Evolutionary conservation across 352 stramenopile species (phyloP), one percentile per base, ranked within the genome.

Genomic region (Phytophthora macrochlamydospora): DNA sequence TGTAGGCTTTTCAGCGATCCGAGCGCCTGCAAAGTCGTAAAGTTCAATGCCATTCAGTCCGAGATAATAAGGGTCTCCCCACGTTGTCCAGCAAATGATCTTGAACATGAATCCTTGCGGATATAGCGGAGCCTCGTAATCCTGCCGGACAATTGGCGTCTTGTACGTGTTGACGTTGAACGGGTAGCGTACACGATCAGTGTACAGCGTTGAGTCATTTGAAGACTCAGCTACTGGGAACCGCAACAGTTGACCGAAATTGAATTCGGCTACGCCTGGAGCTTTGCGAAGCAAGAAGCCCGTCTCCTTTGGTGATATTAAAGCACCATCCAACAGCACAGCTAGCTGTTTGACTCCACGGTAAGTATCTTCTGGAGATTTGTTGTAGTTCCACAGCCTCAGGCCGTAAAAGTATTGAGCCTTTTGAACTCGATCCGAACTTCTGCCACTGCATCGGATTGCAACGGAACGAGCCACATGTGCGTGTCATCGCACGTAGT

Each of bases 401-500:
- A 94, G 58, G 0, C 85, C 86, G 52, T 86, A 89, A 12, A 93
- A 63, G 18, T 65, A 58, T 40, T 91, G 78, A 4, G 79, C 66
- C 7, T 56, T 62, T 85, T 79, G 13, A 96, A 69, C 35, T 90
- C 73, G 12, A 96, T 85, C 0, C 67, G 73, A 14, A 95, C 65
- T 55, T 90, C 71, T 6, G 78, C 67, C 2, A 59, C 51, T 29
- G 14, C 18, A n/a, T 28, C 51, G 18, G 48, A 1, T 50, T 78
- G 72, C 7, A 92, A 79, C 1, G 92, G 92, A 29, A 96, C 76
- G 1, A 98, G 78, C 92, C 92, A 98, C 80, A 94, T 91, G 68
- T 98, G 91, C 7, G 86, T 81, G 61, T 97, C 92, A 32, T 98
- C 90, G 49, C 77, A 95, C 3, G 90, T 97, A 29, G 71, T 77